phyloP scores from a whole-genome alignment of 1,284 basidiomycete genomes.

The Amylostereum chailletii region DNA sequence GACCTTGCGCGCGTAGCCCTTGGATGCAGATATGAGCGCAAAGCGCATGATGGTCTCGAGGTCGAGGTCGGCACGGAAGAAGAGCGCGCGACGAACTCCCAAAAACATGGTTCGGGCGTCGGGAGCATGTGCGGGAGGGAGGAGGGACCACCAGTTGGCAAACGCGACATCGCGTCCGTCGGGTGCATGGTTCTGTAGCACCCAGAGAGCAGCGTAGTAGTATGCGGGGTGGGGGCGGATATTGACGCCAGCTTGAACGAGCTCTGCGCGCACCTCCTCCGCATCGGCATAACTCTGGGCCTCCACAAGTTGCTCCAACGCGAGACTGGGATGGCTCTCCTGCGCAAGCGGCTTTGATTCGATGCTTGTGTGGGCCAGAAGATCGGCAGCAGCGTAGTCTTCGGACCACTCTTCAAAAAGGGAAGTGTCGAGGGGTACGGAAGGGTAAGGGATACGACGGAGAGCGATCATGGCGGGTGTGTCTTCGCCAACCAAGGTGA shows the following conservation, averaged over 20 bases:
- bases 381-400: slow-evolving; percentile 14
- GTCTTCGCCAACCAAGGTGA: slow-evolving; percentile 11
- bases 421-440: slow-evolving; percentile 16
- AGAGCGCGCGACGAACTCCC: slow-evolving; percentile 6
- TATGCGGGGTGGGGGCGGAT: slow-evolving; percentile 24
- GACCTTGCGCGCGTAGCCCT: slow-evolving; percentile 17
- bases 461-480: slow-evolving; percentile 23
- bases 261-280: slow-evolving; percentile 19
- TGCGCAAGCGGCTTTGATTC: neutral
- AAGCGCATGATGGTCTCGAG: slow-evolving; percentile 18
- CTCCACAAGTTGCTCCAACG: slow-evolving; percentile 16
- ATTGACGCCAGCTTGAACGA: slow-evolving; percentile 21
- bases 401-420: slow-evolving; percentile 22
- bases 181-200: slow-evolving; percentile 13
- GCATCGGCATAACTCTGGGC: slow-evolving; percentile 17
- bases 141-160: slow-evolving; percentile 29
- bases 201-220: slow-evolving; percentile 20
- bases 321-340: slow-evolving; percentile 5
- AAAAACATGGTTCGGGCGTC: neutral
- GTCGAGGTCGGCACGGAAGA: slow-evolving; percentile 13
- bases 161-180: slow-evolving; percentile 20
- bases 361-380: neutral
- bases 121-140: slow-evolving; percentile 19
- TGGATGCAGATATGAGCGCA: slow-evolving; percentile 17
- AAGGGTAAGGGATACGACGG: slow-evolving; percentile 19